Conservation (phyloP, 305 asterid genomes). For the Nicotiana rustica region DNA sequence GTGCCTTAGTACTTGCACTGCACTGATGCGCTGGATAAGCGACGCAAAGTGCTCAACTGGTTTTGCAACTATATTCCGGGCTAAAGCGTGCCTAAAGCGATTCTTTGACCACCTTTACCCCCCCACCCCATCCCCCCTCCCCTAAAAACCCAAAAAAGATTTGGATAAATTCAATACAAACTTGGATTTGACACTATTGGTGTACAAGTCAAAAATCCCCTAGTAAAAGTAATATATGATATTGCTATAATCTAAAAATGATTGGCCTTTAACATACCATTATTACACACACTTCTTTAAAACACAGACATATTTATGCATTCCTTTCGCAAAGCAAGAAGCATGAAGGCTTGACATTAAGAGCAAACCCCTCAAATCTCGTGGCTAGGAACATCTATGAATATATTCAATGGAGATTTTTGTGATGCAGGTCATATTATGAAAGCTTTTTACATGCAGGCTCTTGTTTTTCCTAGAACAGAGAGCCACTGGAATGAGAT, state of each 20-base stretch:
- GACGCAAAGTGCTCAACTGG: not conserved
- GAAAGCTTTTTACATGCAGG: slow-evolving; percentile 6
- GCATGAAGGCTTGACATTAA: slow-evolving; percentile 20
- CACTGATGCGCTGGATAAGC: slow-evolving; percentile 22
- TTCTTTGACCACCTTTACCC: not conserved
- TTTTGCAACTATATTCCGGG: slow-evolving; percentile 4
- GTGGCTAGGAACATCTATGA: slow-evolving; percentile 22
- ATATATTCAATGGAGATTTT: not conserved
- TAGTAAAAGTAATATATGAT: slow-evolving; percentile 5
- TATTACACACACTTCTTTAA: not conserved
- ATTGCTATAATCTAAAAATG: not conserved
- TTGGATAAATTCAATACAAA: slow-evolving; percentile 16
- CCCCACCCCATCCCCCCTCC: not conserved
- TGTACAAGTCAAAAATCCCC: slow-evolving; percentile 26
- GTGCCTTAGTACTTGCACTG: not conserved
- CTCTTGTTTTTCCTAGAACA: not conserved
- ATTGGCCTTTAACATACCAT: not conserved
- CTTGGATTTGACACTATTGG: not conserved
- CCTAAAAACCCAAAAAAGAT: not conserved
- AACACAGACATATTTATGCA: not conserved
- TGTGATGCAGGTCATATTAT: not conserved
- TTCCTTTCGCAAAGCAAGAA: slow-evolving; percentile 8
- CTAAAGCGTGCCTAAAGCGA: not conserved
- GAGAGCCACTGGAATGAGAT: slow-evolving; percentile 10
- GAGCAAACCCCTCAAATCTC: not conserved